Base-by-base conservation (phyloP, 1,284 basidiomycete species). In the Naganishia sp. region DNA sequence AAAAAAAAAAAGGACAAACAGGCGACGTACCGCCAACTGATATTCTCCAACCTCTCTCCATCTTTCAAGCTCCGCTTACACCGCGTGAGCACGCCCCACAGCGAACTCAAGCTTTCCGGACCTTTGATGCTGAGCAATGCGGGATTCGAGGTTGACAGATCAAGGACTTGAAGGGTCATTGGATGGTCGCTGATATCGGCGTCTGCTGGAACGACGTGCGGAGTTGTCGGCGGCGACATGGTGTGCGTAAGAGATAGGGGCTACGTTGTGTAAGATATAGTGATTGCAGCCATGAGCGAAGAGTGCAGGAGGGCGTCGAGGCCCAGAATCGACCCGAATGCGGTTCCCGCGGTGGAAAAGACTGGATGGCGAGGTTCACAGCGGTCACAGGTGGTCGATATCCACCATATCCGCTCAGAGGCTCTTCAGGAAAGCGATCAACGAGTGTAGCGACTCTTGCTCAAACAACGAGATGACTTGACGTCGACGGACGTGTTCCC, bases 51-150 rank as follows among this genome's bases (percentile, higher is more conserved):
- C 45, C 66, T 42, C 49, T 55, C 60, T 4, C 66, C 66, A 36
- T 67, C 66, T 42, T 67, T 55, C 39, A 67, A 16, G 39, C 55
- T 55, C 33, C 53, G 45, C 52, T 67, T 67, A 25, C 66, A 67
- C n/a, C 61, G 46, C n/a, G 66, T 67, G 21, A 67, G 43, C 48
- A 67, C 61, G 9, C 54, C 48, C 66, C 66, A 67, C 31, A 67
- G 45, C 18, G 61, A 55, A 28, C 60, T 63, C 54, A 67, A 28
- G 31, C 60, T 64, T 43, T 67, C 66, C 44, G 59, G 59, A 18
- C 59, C 59, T 21, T 61, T 61, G 48, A 61, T 61, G 33, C 50
- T 48, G 11, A 61, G 36, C 39, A 61, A 61, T 9, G 59, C 59
- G 9, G 59, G 59, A 28, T 61, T 61, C 39, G 59, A 52, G 11